A percentile compares a stretch with the other conserved stretches of the same genome.
Conservation (phyloP, 768 basidiomycete species). For the Leccinum rimulosum region DNA sequence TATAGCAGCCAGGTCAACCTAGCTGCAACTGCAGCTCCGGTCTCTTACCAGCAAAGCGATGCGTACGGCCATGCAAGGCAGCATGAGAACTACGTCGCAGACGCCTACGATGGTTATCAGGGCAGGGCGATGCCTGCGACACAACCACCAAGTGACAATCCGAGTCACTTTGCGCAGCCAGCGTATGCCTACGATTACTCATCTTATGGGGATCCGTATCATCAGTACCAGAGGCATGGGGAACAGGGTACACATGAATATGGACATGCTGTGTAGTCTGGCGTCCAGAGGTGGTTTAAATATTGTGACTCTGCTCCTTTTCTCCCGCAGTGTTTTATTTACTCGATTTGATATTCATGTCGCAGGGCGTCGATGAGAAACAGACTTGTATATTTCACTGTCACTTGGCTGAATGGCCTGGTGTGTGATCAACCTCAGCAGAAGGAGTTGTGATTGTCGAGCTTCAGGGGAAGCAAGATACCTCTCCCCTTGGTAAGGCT, state of each 20-base stretch:
- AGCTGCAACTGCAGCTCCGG: slow-evolving; percentile 55
- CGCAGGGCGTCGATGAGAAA: slow-evolving; percentile 3
- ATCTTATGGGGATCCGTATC: slow-evolving; percentile 26
- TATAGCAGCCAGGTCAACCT: slow-evolving; percentile 64
- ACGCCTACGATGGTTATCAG: slow-evolving; percentile 56
- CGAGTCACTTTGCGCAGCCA: slow-evolving; percentile 27
- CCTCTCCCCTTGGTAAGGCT: background rate
- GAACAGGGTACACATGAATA: slow-evolving; percentile 30
- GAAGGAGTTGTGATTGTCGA: background rate
- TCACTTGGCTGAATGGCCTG: background rate
- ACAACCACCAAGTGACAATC: slow-evolving; percentile 33
- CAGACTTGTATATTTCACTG: background rate
- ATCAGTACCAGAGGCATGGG: slow-evolving; percentile 29
- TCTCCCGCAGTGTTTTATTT: slow-evolving; percentile 24
- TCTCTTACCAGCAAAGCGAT: slow-evolving; percentile 41
- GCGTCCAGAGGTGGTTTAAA: slow-evolving; percentile 12
- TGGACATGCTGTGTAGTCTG: slow-evolving; percentile 33
- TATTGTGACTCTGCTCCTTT: slow-evolving; percentile 14
- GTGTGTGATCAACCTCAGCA: background rate
- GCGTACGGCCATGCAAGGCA: slow-evolving; percentile 16
- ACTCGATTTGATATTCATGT: slow-evolving; percentile 22
- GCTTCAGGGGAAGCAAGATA: background rate
- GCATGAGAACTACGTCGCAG: slow-evolving; percentile 36
- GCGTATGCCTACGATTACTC: slow-evolving; percentile 29
- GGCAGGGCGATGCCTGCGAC: slow-evolving; percentile 41